Percentiles rank a stretch among this genome's conserved stretches.
Evolutionary conservation across 805 yeast species (phyloP).

Genomic region (Barnettozyma sp.): DNA sequence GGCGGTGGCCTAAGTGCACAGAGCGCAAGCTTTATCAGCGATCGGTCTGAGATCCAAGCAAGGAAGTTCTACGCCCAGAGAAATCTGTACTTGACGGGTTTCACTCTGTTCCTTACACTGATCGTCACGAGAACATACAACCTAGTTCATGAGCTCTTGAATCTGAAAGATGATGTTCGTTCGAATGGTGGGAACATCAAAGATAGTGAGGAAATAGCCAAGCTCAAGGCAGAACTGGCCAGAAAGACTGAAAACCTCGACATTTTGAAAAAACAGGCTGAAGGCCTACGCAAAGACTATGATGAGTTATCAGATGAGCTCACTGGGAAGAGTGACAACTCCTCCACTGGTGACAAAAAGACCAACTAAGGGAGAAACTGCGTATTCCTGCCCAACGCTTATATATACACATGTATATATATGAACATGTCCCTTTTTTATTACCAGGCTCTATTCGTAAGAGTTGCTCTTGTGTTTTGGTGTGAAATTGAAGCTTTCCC

Average conservation of each 20-base stretch:
- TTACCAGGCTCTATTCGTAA: slow-evolving; percentile 31
- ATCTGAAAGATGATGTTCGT: slow-evolving; percentile 54
- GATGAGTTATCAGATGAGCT: slow-evolving; percentile 13
- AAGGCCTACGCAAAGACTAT: slow-evolving; percentile 48
- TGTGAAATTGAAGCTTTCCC: slow-evolving; percentile 63
- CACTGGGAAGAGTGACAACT: slow-evolving; percentile 1
- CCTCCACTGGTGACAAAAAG: slow-evolving; percentile 10
- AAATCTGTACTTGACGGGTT: slow-evolving; percentile 92
- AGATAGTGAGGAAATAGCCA: slow-evolving; percentile 19
- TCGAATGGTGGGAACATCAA: slow-evolving; percentile 26
- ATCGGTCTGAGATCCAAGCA: slow-evolving; percentile 80
- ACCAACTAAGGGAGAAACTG: too few species aligned
- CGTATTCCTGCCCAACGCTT: too few species aligned
- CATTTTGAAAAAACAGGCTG: slow-evolving; percentile 67
- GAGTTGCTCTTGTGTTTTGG: slow-evolving; percentile 97
- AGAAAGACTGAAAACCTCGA: slow-evolving; percentile 60
- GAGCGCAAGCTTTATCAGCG: slow-evolving; percentile 33
- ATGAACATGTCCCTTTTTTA: not conserved
- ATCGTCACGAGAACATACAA: slow-evolving; percentile 79
- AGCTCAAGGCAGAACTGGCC: slow-evolving; percentile 15
- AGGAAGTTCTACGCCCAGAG: slow-evolving; percentile 94
- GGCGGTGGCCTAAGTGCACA: slow-evolving; percentile 18
- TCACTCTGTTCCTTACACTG: slow-evolving; percentile 83
- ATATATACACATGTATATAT: not conserved
- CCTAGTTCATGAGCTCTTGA: slow-evolving; percentile 66